These are phyloP conservation scores for Sporisorium reilianum DNA, from an alignment of 1,284 basidiomycete genomes.

Conservation along the genomic window DNA sequence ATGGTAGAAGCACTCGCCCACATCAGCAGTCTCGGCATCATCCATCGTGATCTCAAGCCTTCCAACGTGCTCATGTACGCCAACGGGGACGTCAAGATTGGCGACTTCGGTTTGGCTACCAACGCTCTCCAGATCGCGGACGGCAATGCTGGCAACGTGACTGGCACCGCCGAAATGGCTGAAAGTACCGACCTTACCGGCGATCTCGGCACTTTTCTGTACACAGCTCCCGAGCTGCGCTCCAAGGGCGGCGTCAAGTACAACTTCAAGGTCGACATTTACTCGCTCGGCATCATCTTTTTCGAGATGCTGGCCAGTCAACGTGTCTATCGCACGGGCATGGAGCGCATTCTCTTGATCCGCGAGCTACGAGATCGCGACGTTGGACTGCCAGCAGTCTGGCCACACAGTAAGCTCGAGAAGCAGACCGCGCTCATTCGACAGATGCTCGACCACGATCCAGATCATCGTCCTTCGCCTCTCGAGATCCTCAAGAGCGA, in stretches of 20 bases:
- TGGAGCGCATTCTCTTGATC: constrained; percentile 86
- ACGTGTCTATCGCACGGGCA: constrained; percentile 79
- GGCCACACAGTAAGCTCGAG: constrained; percentile 75
- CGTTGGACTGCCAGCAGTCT: constrained; percentile 81
- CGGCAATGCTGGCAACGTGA: constrained; percentile 70
- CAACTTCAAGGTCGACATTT: constrained; percentile 90
- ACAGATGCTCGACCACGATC: constrained; percentile 85
- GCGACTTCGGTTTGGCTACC: constrained; percentile 86
- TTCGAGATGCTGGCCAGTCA: constrained; percentile 92
- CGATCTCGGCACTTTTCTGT: constrained; percentile 88
- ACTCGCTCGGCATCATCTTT: constrained; percentile 91
- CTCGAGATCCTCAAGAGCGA: constrained; percentile 85
- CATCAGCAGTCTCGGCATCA: constrained; percentile 86
- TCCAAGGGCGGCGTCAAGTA: constrained; percentile 73
- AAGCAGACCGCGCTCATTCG: constrained; percentile 77
- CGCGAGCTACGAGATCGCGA: constrained; percentile 80
- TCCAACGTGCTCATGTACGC: constrained; percentile 66
- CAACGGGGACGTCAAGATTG: constrained; percentile 89
- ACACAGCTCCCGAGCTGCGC: constrained; percentile 82
- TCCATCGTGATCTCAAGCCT: constrained; percentile 80
- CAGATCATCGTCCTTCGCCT: constrained; percentile 83
- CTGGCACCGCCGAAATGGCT: constrained; percentile 74
- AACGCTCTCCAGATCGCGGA: constrained; percentile 64
- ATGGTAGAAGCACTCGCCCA: constrained; percentile 87
- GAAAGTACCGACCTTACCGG: constrained; percentile 74